These are phyloP conservation scores for Cicer cuneatum DNA, from an alignment of 306 rosid genomes.

Conservation along the genomic window DNA sequence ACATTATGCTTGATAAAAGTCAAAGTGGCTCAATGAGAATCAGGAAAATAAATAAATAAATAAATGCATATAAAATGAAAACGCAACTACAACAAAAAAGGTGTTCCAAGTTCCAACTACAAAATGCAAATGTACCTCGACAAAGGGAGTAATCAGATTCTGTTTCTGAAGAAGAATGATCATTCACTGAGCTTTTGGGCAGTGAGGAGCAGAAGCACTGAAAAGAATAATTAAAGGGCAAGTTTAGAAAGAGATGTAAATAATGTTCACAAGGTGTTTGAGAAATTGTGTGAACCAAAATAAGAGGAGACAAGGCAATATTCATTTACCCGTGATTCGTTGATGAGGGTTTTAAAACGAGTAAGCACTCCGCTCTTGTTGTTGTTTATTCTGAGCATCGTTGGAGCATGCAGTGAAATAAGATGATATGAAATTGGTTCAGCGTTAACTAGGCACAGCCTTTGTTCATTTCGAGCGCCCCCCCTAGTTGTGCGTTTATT, in stretches of 20 bases:
- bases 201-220: slow-evolving; percentile 39
- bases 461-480: slow-evolving; percentile 27
- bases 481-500: not conserved
- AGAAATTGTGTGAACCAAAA: slow-evolving; percentile 46
- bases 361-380: slow-evolving; percentile 42
- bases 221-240: not conserved
- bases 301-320: not conserved
- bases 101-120: not conserved
- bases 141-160: not conserved
- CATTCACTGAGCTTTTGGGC: slow-evolving; percentile 31
- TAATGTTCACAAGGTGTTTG: slow-evolving; percentile 44
- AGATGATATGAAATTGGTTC: slow-evolving; percentile 14
- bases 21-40: not conserved
- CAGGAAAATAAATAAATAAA: not conserved
- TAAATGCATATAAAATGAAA: slow-evolving; percentile 7
- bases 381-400: slow-evolving; percentile 41
- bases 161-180: not conserved
- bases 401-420: not conserved
- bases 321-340: slow-evolving; percentile 39
- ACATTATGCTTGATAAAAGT: slow-evolving; percentile 24
- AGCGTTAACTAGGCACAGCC: not conserved
- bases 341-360: slow-evolving; percentile 39
- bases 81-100: not conserved
- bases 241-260: slow-evolving; percentile 17
- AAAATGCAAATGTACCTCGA: slow-evolving; percentile 38